A percentile compares a stretch with the other conserved stretches of the same genome.
Conservation (phyloP, 306 rosid species). For the Trifolium fragiferum region DNA sequence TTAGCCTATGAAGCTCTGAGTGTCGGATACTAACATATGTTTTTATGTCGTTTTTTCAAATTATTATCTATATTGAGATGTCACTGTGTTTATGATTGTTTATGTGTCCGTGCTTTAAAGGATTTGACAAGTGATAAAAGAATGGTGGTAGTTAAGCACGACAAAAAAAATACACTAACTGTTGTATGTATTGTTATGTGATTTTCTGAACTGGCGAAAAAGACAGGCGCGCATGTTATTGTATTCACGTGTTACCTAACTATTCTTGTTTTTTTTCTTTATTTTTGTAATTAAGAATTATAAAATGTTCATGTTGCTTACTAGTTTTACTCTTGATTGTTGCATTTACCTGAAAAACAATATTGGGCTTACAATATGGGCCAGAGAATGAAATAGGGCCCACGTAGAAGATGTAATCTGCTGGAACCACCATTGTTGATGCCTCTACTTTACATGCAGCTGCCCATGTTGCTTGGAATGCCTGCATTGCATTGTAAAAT, state of each 20-base stretch:
- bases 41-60: no score
- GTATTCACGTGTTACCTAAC: conserved; percentile 36
- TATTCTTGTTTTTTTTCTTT: background rate
- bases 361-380: conserved; percentile 81
- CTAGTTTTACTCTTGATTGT: conserved; percentile 6
- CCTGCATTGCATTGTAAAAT: conserved; percentile 60
- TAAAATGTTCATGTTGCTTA: background rate
- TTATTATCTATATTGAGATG: no score
- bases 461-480: conserved; percentile 89
- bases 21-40: no score
- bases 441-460: conserved; percentile 82
- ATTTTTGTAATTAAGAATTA: background rate
- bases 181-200: conserved; percentile 5
- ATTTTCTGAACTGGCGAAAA: conserved; percentile 35
- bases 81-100: no score
- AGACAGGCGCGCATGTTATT: conserved; percentile 24
- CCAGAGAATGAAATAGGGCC: conserved; percentile 97
- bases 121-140: background rate
- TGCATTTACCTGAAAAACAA: conserved; percentile 80
- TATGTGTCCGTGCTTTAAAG: no score
- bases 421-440: conserved; percentile 73
- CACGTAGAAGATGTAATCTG: conserved; percentile 60
- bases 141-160: background rate
- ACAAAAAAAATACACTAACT: conserved; percentile 17
- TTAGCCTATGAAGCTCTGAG: no score